Evolutionary conservation across 2,329 filamentous ascomycete genomes (phyloP).

Genomic region (Chaetomium sp.): DNA sequence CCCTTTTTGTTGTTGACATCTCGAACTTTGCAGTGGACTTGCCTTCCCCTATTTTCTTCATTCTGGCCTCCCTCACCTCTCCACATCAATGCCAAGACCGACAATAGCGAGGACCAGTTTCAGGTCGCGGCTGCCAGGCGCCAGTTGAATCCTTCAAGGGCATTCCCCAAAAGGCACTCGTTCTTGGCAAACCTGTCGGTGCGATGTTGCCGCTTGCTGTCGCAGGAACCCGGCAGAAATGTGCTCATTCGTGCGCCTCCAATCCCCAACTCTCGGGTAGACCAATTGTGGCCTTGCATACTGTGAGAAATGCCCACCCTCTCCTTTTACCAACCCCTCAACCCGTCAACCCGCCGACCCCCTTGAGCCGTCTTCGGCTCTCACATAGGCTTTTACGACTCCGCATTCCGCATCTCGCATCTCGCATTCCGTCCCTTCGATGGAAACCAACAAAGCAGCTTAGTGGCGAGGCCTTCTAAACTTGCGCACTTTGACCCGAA

Average conservation of each 20-base stretch:
- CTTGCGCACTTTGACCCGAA: not conserved
- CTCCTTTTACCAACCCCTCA: not conserved
- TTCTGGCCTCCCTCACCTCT: not conserved
- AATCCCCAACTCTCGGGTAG: not conserved
- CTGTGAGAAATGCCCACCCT: not conserved
- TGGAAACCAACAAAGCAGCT: conserved; percentile 3
- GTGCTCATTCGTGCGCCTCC: conserved; percentile 18
- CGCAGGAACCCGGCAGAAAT: conserved; percentile 3
- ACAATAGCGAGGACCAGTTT: not conserved
- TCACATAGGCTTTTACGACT: not conserved
- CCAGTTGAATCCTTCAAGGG: not conserved
- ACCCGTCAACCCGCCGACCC: not conserved
- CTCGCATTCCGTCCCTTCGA: not conserved
- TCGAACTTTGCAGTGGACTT: not conserved
- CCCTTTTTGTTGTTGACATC: not conserved
- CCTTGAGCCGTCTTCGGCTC: not conserved
- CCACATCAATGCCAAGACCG: not conserved
- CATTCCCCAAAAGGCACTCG: not conserved
- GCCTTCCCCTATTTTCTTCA: not conserved
- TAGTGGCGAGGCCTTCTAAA: not conserved
- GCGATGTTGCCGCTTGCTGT: not conserved
- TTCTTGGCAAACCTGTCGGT: conserved; percentile 12
- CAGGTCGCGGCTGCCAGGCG: not conserved
- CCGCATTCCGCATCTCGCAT: not conserved
- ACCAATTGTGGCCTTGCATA: conserved; percentile 1